Conservation (phyloP, 768 basidiomycete species). For the Lentinula boryana region DNA sequence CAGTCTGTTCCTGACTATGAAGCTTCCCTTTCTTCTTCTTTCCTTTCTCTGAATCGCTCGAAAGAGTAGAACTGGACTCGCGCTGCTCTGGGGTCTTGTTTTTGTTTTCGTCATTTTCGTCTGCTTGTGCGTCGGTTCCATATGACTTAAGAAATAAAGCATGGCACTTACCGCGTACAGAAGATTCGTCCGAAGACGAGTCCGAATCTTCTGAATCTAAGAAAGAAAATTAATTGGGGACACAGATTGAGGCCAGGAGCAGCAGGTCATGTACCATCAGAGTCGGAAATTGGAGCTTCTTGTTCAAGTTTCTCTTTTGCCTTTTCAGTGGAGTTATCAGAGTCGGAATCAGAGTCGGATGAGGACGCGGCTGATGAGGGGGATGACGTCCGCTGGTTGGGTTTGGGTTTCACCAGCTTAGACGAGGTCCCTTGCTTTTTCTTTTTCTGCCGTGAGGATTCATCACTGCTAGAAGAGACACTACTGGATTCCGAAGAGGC, state of each 20-base stretch:
- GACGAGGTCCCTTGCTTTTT: background rate
- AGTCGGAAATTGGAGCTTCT: background rate
- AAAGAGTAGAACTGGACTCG: background rate
- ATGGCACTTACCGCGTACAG: background rate
- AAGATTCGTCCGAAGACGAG: background rate
- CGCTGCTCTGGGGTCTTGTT: background rate
- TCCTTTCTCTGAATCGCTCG: background rate
- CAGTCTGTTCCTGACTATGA: no score
- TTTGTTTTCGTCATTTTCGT: background rate
- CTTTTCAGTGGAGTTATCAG: background rate
- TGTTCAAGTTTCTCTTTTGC: background rate
- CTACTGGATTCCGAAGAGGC: background rate
- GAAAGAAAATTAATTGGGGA: background rate
- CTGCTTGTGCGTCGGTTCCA: background rate
- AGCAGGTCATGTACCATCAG: background rate
- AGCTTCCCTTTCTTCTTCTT: background rate
- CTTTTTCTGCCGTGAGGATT: background rate
- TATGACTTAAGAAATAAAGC: background rate
- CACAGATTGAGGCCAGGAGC: background rate
- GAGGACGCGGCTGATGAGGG: background rate
- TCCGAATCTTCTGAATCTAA: background rate
- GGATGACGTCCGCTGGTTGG: background rate
- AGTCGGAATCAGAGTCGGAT: conserved; percentile 9
- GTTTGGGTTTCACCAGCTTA: background rate
- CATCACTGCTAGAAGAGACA: background rate